Conservation (phyloP, 2,329 filamentous ascomycete genomes). For the Aspergillus sp. region DNA sequence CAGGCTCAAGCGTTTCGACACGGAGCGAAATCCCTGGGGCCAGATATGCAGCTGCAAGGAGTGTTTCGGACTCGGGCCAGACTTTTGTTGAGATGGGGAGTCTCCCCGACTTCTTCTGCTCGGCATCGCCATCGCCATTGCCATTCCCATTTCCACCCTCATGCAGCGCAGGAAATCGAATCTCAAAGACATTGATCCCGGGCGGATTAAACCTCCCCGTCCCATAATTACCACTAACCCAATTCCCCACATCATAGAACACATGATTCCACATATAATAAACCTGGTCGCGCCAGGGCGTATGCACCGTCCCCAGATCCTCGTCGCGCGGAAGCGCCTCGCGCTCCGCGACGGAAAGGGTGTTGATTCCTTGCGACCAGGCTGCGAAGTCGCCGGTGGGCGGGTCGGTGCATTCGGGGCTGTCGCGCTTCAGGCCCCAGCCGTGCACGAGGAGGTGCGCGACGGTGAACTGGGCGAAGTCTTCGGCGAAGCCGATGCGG, state of each 20-base stretch:
- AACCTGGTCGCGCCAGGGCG: background rate
- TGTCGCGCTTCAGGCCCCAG: background rate
- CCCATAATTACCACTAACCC: background rate
- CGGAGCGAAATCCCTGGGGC: background rate
- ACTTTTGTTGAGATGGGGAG: background rate
- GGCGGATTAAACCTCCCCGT: background rate
- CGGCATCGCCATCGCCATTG: background rate
- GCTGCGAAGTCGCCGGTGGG: background rate
- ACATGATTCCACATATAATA: slow-evolving; percentile 1
- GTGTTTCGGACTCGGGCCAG: background rate
- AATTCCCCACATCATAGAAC: background rate
- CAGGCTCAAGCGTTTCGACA: background rate
- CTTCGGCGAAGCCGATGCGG: background rate
- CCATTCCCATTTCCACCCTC: too few relatives aligned
- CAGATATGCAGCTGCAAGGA: background rate
- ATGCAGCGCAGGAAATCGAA: background rate
- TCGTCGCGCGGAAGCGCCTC: background rate
- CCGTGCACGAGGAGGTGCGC: background rate
- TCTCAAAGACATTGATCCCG: background rate
- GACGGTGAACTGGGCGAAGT: background rate
- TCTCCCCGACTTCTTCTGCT: background rate
- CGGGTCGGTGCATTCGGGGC: background rate
- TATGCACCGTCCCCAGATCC: background rate
- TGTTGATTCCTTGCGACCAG: background rate
- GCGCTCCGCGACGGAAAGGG: background rate